Evolutionary conservation across 1,284 basidiomycete genomes (phyloP).

Genomic region (Cutaneotrichosporon sp.): DNA sequence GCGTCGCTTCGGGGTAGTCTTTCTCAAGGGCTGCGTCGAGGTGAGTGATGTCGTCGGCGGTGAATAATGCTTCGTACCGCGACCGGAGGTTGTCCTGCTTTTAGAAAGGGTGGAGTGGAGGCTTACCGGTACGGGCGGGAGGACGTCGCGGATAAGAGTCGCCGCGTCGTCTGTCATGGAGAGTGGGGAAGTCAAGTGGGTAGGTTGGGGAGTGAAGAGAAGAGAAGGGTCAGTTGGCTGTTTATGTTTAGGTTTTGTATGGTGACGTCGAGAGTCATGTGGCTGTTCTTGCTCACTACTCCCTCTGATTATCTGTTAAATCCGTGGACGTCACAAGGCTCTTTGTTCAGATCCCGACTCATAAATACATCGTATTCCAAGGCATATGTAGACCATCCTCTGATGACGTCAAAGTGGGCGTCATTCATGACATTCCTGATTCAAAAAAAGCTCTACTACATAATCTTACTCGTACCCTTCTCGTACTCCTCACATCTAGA

Average conservation of each 20-base stretch:
- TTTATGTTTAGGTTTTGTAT: too few relatives aligned
- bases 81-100: not conserved
- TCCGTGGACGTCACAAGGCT: too few relatives aligned
- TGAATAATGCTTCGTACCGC: not conserved
- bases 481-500: not conserved
- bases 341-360: too few relatives aligned
- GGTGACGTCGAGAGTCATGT: too few relatives aligned
- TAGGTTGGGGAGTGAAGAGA: not conserved
- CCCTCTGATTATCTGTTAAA: too few relatives aligned
- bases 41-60: not conserved
- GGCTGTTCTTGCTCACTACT: too few relatives aligned
- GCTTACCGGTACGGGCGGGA: not conserved
- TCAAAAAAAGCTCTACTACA: not conserved
- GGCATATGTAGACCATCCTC: too few relatives aligned
- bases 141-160: not conserved
- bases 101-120: not conserved
- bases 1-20: not conserved
- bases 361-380: too few relatives aligned
- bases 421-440: too few relatives aligned
- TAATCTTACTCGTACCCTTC: not conserved
- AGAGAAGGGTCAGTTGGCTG: not conserved
- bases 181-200: not conserved
- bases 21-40: not conserved
- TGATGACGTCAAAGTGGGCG: too few relatives aligned
- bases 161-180: not conserved